Evolutionary conservation across 371 early-diverging fungal species (phyloP).

Genomic region (Haplosporangium sp.): DNA sequence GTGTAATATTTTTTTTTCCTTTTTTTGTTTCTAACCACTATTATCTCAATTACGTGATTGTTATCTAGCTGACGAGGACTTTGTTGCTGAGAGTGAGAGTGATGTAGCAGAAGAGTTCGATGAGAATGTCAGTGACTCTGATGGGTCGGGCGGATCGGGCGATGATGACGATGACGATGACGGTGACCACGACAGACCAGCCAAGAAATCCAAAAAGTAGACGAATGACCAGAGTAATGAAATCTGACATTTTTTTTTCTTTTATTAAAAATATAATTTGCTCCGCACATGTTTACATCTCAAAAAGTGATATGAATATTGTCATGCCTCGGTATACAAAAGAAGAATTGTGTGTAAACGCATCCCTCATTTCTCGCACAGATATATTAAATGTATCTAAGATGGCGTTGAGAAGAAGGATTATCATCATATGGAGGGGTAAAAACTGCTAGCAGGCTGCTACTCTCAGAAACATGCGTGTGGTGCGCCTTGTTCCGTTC

Average conservation of each 20-base stretch:
- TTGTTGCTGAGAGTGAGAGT: slow-evolving; percentile 85
- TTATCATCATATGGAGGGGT: too few relatives aligned
- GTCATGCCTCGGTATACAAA: too few relatives aligned
- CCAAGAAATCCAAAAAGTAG: slow-evolving; percentile 46
- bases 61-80: slow-evolving; percentile 86
- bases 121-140: slow-evolving; percentile 70
- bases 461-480: too few relatives aligned
- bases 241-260: neutral
- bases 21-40: slow-evolving; percentile 3
- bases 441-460: too few relatives aligned
- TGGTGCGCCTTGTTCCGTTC: too few relatives aligned
- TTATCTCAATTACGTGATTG: too few relatives aligned
- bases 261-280: neutral
- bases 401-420: too few relatives aligned
- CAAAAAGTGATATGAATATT: too few relatives aligned
- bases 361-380: too few relatives aligned
- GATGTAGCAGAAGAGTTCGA: slow-evolving; percentile 94
- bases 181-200: slow-evolving; percentile 26
- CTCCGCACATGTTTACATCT: too few relatives aligned
- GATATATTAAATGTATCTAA: too few relatives aligned
- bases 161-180: slow-evolving; percentile 52
- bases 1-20: slow-evolving; percentile 1
- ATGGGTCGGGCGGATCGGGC: slow-evolving; percentile 51
- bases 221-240: neutral
- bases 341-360: too few relatives aligned